These are phyloP conservation scores for Candida sp. DNA, from an alignment of 1,139 yeast species.

Conservation along the genomic window DNA sequence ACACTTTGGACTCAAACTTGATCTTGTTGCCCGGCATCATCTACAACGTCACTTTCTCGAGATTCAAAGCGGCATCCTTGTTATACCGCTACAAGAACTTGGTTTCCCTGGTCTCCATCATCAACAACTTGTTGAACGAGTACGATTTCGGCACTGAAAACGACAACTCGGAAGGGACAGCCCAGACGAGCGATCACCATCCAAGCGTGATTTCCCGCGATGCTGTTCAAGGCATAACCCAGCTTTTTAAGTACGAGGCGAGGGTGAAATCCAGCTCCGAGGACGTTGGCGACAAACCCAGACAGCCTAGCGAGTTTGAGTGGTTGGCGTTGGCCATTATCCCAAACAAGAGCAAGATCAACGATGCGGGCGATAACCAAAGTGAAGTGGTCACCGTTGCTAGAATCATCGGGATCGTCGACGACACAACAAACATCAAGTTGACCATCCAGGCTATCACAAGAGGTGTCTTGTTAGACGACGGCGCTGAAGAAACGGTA, in stretches of 20 bases:
- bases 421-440: conserved; percentile 47
- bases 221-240: conserved; percentile 40
- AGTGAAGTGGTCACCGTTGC: conserved; percentile 47
- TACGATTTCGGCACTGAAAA: conserved; percentile 26
- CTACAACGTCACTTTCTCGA: conserved; percentile 56
- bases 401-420: conserved; percentile 52
- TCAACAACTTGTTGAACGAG: conserved; percentile 36
- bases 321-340: conserved; percentile 45
- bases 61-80: conserved; percentile 52
- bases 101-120: conserved; percentile 31
- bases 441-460: conserved; percentile 59
- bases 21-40: conserved; percentile 65
- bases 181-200: conserved; percentile 3
- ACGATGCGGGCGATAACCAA: conserved; percentile 16
- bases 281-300: background rate
- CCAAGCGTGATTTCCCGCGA: conserved; percentile 34
- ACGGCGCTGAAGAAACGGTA: background rate
- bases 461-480: conserved; percentile 39
- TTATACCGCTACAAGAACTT: conserved; percentile 41
- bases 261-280: conserved; percentile 12
- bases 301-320: conserved; percentile 27
- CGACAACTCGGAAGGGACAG: background rate
- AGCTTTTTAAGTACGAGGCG: conserved; percentile 28
- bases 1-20: conserved; percentile 47
- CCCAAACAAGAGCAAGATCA: conserved; percentile 44